phyloP scores from a whole-genome alignment of 2,329 filamentous ascomycete genomes.

The Aspergillus sp. region DNA sequence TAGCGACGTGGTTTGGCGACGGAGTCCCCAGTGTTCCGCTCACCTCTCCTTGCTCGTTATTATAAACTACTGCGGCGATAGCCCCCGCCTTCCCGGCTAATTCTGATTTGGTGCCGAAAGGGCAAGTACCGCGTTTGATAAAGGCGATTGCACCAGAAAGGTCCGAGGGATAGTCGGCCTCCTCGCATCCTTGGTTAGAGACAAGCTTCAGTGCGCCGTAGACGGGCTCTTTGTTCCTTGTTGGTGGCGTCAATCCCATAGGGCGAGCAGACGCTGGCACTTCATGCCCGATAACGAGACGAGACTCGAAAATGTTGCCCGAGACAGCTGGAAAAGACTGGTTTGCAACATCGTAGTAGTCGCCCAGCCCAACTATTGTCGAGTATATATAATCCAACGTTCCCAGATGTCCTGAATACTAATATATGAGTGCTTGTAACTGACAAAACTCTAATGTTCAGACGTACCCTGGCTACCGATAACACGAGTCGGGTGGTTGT shows the following conservation, averaged over 20 bases:
- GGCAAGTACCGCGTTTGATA: slow-evolving; percentile 66
- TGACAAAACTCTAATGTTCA: neutral
- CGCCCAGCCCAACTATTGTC: slow-evolving; percentile 44
- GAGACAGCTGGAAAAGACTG: slow-evolving; percentile 63
- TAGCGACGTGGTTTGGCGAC: slow-evolving; percentile 54
- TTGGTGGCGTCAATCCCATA: slow-evolving; percentile 64
- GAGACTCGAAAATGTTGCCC: slow-evolving; percentile 60
- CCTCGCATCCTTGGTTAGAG: slow-evolving; percentile 61
- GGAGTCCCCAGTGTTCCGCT: slow-evolving; percentile 69
- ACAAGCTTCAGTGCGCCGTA: slow-evolving; percentile 55
- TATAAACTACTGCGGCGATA: slow-evolving; percentile 70
- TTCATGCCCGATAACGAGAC: slow-evolving; percentile 57
- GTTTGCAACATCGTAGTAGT: slow-evolving; percentile 36
- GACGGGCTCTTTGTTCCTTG: slow-evolving; percentile 25
- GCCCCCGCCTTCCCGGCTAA: slow-evolving; percentile 71
- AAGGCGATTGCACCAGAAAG: slow-evolving; percentile 67
- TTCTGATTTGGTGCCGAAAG: slow-evolving; percentile 70
- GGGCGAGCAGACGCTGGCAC: slow-evolving; percentile 55
- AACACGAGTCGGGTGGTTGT: slow-evolving; percentile 68
- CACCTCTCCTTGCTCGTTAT: slow-evolving; percentile 63
- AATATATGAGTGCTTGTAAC: neutral
- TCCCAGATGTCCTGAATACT: slow-evolving; percentile 54
- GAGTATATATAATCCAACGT: slow-evolving; percentile 64
- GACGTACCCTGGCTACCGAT: slow-evolving; percentile 63
- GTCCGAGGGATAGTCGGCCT: slow-evolving; percentile 60